Evolutionary conservation across 345 rosid species (phyloP).

Genomic region (Cochlearia excelsa): DNA sequence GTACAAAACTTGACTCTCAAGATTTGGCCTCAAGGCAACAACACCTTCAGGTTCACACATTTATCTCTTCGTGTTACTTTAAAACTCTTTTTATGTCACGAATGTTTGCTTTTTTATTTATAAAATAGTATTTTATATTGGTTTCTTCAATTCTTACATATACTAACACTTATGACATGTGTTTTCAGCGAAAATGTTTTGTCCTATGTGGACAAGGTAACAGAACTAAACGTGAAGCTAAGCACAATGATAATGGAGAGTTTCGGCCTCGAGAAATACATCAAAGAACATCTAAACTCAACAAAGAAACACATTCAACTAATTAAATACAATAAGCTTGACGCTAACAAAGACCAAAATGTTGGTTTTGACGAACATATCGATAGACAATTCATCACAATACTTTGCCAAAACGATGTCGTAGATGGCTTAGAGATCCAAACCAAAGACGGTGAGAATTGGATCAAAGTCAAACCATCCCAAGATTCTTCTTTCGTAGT

Average conservation of each 20-base stretch:
- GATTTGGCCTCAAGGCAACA: conserved; percentile 24
- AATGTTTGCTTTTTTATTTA: too few species aligned
- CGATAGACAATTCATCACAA: conserved; percentile 44
- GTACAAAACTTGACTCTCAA: conserved; percentile 5
- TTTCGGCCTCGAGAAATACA: conserved; percentile 41
- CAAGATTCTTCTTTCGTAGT: conserved; percentile 45
- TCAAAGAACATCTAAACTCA: conserved; percentile 37
- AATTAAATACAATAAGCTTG: conserved; percentile 32
- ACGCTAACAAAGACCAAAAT: conserved; percentile 10
- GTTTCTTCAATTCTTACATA: too few species aligned
- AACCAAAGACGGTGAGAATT: conserved; percentile 33
- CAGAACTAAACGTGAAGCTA: conserved; percentile 41
- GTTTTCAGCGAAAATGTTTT: conserved; percentile 23
- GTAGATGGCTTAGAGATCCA: conserved; percentile 41
- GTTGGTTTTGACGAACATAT: conserved; percentile 38
- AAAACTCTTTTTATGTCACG: too few species aligned
- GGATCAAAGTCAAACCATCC: conserved; percentile 39
- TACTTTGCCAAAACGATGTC: conserved; percentile 48
- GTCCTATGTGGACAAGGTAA: conserved; percentile 1
- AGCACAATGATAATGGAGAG: conserved; percentile 55
- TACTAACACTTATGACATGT: too few species aligned
- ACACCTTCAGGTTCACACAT: conserved; percentile 9
- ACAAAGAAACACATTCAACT: conserved; percentile 41
- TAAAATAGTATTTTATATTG: too few species aligned
- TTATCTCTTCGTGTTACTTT: too few species aligned